Evolutionary conservation across 768 basidiomycete species (phyloP).

Genomic region (Candolleomyces efflorescens): DNA sequence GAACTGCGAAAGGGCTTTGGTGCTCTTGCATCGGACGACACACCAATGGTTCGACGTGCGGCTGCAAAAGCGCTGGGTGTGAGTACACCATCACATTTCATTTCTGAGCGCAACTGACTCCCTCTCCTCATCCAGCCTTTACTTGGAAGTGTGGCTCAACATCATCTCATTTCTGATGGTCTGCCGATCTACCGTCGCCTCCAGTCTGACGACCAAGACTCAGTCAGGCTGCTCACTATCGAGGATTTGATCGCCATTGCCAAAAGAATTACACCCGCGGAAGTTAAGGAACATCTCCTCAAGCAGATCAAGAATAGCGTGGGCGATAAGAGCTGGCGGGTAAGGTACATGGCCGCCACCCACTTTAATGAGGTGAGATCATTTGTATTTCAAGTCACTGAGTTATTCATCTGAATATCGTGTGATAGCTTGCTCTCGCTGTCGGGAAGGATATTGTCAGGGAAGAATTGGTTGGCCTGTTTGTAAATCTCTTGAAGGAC

Average conservation of each 20-base stretch:
- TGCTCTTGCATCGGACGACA: conserved; percentile 85
- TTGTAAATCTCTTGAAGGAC: conserved; percentile 91
- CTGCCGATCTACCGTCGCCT: conserved; percentile 92
- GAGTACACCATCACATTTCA: conserved; percentile 29
- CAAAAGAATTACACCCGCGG: conserved; percentile 75
- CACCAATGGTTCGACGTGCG: conserved; percentile 96
- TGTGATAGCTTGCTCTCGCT: conserved; percentile 75
- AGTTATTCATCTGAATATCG: neutral
- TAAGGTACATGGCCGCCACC: conserved; percentile 96
- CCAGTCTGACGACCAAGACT: conserved; percentile 96
- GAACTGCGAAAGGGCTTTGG: conserved; percentile 86
- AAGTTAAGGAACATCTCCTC: conserved; percentile 86
- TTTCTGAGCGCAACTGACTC: conserved; percentile 7
- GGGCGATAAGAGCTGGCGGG: conserved; percentile 96
- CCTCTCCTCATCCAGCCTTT: conserved; percentile 52
- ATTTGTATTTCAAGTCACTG: neutral
- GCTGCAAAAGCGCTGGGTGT: conserved; percentile 97
- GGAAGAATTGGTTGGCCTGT: conserved; percentile 91
- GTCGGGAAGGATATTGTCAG: conserved; percentile 87
- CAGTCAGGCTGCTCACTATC: conserved; percentile 91
- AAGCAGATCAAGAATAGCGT: conserved; percentile 86
- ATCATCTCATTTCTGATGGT: conserved; percentile 80
- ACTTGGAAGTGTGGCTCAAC: conserved; percentile 72
- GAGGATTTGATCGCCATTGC: conserved; percentile 94
- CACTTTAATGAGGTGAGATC: conserved; percentile 87